phyloP scores from a whole-genome alignment of 179 eudicot species.

The Actinidia arguta region DNA sequence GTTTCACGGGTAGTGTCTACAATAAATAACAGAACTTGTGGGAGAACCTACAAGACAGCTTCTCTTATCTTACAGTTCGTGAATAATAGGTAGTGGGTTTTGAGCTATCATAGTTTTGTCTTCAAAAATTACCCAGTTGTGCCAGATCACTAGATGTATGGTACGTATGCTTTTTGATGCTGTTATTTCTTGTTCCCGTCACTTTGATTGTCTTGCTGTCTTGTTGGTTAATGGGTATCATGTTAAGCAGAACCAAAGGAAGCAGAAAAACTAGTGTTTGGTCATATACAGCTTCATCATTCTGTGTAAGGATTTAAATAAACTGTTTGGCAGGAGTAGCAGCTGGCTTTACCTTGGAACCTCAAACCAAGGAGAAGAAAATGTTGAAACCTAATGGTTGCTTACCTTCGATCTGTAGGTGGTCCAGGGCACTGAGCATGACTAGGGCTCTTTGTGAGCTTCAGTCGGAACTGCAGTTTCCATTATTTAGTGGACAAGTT shows the following conservation, averaged over 20 bases:
- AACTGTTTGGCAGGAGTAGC: not conserved
- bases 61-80: not conserved
- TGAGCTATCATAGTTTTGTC: no score
- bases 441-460: constrained; percentile 84
- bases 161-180: not conserved
- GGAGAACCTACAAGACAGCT: not conserved
- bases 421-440: constrained; percentile 89
- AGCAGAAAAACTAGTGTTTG: not conserved
- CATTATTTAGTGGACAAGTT: constrained; percentile 22
- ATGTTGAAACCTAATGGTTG: not conserved
- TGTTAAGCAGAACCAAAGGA: not conserved
- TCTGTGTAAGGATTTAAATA: not conserved
- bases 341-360: not conserved
- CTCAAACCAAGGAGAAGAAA: not conserved
- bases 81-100: not conserved
- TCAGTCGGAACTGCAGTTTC: constrained; percentile 62
- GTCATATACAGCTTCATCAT: not conserved
- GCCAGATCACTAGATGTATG: no score
- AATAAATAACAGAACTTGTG: not conserved
- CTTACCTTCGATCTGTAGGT: constrained; percentile 50
- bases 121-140: no score
- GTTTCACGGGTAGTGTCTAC: not conserved
- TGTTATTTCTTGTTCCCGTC: no score
- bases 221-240: not conserved
- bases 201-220: no score